Percentiles rank a stretch among this genome's conserved stretches.
phyloP scores from a whole-genome alignment of 2,329 filamentous ascomycete species.

The Lojkania enalia region DNA sequence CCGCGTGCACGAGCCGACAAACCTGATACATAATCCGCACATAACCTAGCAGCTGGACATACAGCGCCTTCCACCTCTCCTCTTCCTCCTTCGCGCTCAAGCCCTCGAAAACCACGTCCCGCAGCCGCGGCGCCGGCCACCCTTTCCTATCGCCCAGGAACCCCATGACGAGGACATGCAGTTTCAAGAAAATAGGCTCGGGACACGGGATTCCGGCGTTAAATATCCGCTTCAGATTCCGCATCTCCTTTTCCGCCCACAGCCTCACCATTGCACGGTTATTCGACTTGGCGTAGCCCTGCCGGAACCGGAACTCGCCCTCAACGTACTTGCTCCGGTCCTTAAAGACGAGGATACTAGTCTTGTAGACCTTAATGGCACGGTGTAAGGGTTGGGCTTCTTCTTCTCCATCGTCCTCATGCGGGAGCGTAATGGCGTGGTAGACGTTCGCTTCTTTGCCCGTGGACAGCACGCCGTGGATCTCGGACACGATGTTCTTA shows the following conservation, averaged over 20 bases:
- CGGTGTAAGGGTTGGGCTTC: conserved; percentile 62
- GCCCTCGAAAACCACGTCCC: conserved; percentile 76
- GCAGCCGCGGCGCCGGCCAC: conserved; percentile 82
- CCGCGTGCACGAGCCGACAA: conserved; percentile 89
- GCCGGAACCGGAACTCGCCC: conserved; percentile 88
- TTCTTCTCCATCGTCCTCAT: conserved; percentile 49
- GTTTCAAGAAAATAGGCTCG: conserved; percentile 82
- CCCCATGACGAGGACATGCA: conserved; percentile 95
- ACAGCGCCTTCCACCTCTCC: conserved; percentile 74
- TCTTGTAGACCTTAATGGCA: conserved; percentile 99
- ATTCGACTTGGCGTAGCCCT: conserved; percentile 90
- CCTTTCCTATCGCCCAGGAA: conserved; percentile 89
- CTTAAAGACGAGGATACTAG: conserved; percentile 95
- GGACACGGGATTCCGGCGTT: conserved; percentile 86
- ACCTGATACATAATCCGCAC: conserved; percentile 94
- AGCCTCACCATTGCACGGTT: conserved; percentile 97
- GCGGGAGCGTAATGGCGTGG: conserved; percentile 71
- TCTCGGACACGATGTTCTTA: conserved; percentile 81
- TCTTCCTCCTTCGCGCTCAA: conserved; percentile 61
- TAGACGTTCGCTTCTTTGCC: conserved; percentile 99
- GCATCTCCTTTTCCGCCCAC: conserved; percentile 98
- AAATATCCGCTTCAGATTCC: conserved; percentile 85
- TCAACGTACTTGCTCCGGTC: conserved; percentile 95
- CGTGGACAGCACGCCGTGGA: conserved; percentile 93
- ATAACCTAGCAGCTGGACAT: conserved; percentile 79